A percentile compares a stretch with the other conserved stretches of the same genome.
phyloP scores from a whole-genome alignment of 306 rosid genomes.

The Cicer bijugum region DNA sequence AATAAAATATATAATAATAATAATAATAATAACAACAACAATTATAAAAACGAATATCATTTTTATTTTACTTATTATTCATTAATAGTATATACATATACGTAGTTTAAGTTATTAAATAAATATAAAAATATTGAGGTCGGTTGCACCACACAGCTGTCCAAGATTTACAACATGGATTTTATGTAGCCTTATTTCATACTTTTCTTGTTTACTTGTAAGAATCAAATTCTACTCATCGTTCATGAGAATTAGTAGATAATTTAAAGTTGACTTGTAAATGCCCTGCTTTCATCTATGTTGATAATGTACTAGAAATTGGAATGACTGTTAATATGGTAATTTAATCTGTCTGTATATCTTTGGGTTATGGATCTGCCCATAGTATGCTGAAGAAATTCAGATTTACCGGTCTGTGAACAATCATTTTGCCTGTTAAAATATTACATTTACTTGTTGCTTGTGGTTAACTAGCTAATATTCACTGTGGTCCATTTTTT shows the following conservation, averaged over 20 bases:
- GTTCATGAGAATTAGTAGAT: constrained; percentile 17
- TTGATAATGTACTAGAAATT: constrained; percentile 11
- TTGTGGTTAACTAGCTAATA: constrained; percentile 38
- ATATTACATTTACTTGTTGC: constrained; percentile 16
- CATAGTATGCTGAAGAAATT: constrained; percentile 31
- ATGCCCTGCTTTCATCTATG: constrained; percentile 6
- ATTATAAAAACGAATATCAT: too few relatives aligned
- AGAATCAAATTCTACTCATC: constrained; percentile 6
- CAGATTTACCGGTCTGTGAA: neutral
- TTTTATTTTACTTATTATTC: too few relatives aligned
- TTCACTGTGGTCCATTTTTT: constrained; percentile 29
- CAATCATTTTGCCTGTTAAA: constrained; percentile 19
- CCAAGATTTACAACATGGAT: neutral
- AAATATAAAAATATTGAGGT: neutral
- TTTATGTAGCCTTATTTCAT: constrained; percentile 20
- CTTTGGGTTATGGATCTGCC: constrained; percentile 34
- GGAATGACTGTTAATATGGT: constrained; percentile 13
- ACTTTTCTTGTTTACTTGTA: constrained; percentile 15
- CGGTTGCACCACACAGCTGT: neutral
- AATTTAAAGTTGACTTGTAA: constrained; percentile 1
- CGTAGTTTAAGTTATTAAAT: neutral
- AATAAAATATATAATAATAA: neutral
- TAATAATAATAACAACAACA: too few relatives aligned
- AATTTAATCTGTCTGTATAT: constrained; percentile 3
- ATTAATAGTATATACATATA: too few relatives aligned